These are phyloP conservation scores for Colletotrichum sp. DNA, from an alignment of 2,329 filamentous ascomycete species.

Conservation along the genomic window DNA sequence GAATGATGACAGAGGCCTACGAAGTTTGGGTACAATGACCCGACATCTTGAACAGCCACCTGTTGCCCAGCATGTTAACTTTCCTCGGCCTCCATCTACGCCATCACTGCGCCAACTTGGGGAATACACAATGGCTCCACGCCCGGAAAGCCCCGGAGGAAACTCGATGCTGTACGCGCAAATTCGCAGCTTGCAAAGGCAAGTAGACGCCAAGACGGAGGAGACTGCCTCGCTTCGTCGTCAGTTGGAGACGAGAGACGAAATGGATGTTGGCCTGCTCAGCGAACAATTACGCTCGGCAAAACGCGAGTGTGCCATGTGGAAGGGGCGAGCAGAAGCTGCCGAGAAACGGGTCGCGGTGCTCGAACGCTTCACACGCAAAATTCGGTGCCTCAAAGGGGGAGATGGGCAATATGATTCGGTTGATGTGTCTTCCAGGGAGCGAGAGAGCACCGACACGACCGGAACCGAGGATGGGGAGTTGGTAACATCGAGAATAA, in stretches of 20 bases:
- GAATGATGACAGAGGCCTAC: slow-evolving; percentile 22
- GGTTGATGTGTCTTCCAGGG: neutral
- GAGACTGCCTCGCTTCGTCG: slow-evolving; percentile 49
- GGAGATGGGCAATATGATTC: slow-evolving; percentile 3
- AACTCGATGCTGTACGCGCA: slow-evolving; percentile 49
- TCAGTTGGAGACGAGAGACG: slow-evolving; percentile 49
- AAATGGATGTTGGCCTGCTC: slow-evolving; percentile 48
- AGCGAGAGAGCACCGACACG: neutral
- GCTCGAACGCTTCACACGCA: slow-evolving; percentile 47
- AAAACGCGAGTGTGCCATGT: slow-evolving; percentile 48
- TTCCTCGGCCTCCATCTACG: slow-evolving; percentile 37
- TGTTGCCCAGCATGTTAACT: slow-evolving; percentile 41
- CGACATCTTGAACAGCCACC: slow-evolving; percentile 40
- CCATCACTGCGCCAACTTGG: slow-evolving; percentile 20
- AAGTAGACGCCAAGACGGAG: slow-evolving; percentile 50
- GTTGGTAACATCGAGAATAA: neutral
- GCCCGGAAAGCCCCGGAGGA: slow-evolving; percentile 27
- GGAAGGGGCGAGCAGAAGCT: slow-evolving; percentile 60
- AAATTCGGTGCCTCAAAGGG: slow-evolving; percentile 35
- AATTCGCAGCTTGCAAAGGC: slow-evolving; percentile 53
- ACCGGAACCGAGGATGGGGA: slow-evolving; percentile 1
- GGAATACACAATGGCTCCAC: neutral
- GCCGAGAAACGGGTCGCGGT: slow-evolving; percentile 59
- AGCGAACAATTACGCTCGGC: slow-evolving; percentile 52
- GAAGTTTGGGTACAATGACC: slow-evolving; percentile 42